Conservation (phyloP, 352 stramenopile genomes). For the Globisporangium okanoganense region DNA sequence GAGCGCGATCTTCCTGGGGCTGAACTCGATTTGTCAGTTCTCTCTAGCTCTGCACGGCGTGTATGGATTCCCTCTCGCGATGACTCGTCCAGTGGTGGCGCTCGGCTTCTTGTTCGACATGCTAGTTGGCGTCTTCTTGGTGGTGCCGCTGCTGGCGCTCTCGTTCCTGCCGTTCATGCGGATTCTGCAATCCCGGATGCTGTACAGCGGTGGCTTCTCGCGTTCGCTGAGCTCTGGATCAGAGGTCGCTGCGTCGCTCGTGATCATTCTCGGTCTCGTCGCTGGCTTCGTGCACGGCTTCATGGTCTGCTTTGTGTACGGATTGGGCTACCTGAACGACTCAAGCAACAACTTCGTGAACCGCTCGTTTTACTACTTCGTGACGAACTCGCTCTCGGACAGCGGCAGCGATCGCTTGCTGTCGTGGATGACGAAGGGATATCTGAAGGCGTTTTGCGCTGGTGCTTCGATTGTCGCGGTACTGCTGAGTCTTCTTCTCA, state of each 20-base stretch:
- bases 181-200: slow-evolving; percentile 81
- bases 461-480: slow-evolving; percentile 49
- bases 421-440: slow-evolving; percentile 45
- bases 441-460: slow-evolving; percentile 53
- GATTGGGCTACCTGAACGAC: slow-evolving; percentile 74
- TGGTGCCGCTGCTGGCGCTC: slow-evolving; percentile 67
- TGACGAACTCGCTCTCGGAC: slow-evolving; percentile 31
- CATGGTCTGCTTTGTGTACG: slow-evolving; percentile 62
- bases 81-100: slow-evolving; percentile 61
- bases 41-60: slow-evolving; percentile 61
- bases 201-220: slow-evolving; percentile 87
- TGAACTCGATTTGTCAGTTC: slow-evolving; percentile 76
- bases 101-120: slow-evolving; percentile 88
- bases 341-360: slow-evolving; percentile 72
- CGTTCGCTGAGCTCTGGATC: slow-evolving; percentile 69
- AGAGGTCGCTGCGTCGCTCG: slow-evolving; percentile 78
- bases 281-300: slow-evolving; percentile 78
- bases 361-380: slow-evolving; percentile 70
- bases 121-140: slow-evolving; percentile 74
- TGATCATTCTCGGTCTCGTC: slow-evolving; percentile 71
- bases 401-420: slow-evolving; percentile 34
- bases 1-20: slow-evolving; percentile 56
- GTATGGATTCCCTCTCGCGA: slow-evolving; percentile 55
- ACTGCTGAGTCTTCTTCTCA: slow-evolving; percentile 46
- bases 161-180: slow-evolving; percentile 84